These are phyloP conservation scores for Phellinidium pouzarii DNA, from an alignment of 1,284 basidiomycete genomes.

Conservation along the genomic window DNA sequence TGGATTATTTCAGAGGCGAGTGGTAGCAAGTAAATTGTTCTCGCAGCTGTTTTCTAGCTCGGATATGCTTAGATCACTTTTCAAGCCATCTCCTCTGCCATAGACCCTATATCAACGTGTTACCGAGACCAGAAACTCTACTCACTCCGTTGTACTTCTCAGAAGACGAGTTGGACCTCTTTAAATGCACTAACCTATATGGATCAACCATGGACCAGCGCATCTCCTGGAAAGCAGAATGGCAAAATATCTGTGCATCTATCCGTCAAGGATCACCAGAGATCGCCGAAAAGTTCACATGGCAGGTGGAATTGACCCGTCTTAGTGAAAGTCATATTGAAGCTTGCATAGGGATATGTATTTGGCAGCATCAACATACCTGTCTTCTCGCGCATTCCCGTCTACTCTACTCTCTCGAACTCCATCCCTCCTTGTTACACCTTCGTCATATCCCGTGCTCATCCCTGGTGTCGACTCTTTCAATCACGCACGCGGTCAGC, in stretches of 20 bases:
- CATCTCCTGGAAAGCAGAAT: slow-evolving; percentile 54
- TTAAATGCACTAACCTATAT: slow-evolving; percentile 73
- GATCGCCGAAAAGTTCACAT: slow-evolving; percentile 54
- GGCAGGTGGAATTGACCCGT: slow-evolving; percentile 40
- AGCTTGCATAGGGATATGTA: slow-evolving; percentile 55
- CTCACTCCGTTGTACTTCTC: slow-evolving; percentile 77
- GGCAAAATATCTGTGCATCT: slow-evolving; percentile 40
- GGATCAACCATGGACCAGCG: slow-evolving; percentile 64
- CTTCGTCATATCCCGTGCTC: slow-evolving; percentile 66
- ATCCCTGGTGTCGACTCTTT: slow-evolving; percentile 81
- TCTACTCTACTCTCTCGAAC: slow-evolving; percentile 62
- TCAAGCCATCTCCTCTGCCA: slow-evolving; percentile 41
- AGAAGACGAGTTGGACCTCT: slow-evolving; percentile 49
- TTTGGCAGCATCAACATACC: slow-evolving; percentile 62
- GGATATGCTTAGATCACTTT: no score
- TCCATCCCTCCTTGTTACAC: slow-evolving; percentile 45
- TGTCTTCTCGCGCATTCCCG: slow-evolving; percentile 85
- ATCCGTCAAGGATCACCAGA: slow-evolving; percentile 32
- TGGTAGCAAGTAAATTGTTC: slow-evolving; percentile 24
- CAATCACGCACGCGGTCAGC: slow-evolving; percentile 70
- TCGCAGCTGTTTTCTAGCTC: no score
- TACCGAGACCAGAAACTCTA: slow-evolving; percentile 54
- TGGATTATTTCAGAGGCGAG: slow-evolving; percentile 38
- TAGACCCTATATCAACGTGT: slow-evolving; percentile 55
- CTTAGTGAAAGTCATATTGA: neutral